Conservation (phyloP, 1,284 basidiomycete species). For the Leucoagaricus sp. region DNA sequence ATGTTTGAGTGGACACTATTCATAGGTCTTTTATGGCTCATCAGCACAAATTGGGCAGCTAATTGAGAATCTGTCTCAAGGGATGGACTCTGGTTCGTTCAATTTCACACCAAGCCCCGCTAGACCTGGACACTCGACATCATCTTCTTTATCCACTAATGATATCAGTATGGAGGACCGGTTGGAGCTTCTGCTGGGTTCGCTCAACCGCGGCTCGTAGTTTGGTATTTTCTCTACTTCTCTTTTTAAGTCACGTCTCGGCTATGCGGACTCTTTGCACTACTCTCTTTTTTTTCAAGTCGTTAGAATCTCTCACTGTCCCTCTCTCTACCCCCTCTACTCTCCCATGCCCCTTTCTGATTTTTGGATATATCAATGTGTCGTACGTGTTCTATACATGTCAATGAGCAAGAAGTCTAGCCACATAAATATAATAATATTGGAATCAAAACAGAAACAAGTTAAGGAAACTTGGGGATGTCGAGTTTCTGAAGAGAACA, state of each 20-base stretch:
- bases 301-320: conserved; percentile 8
- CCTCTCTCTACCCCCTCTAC: conserved; percentile 6
- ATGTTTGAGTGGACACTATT: conserved; percentile 5
- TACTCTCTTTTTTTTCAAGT: conserved; percentile 19
- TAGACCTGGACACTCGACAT: conserved; percentile 49
- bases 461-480: too few relatives aligned
- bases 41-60: conserved; percentile 76
- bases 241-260: conserved; percentile 12
- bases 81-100: conserved; percentile 78
- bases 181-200: conserved; percentile 71
- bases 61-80: conserved; percentile 77
- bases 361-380: conserved; percentile 6
- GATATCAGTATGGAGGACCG: conserved; percentile 75
- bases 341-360: conserved; percentile 12
- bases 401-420: neutral
- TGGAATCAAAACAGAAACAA: conserved; percentile 12
- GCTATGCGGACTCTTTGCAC: conserved; percentile 14
- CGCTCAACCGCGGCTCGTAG: conserved; percentile 40
- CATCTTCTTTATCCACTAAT: conserved; percentile 63
- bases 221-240: neutral
- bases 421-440: conserved; percentile 24
- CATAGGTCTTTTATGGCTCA: conserved; percentile 78
- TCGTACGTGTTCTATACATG: neutral
- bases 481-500: too few relatives aligned
- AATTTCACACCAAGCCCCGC: conserved; percentile 51